These are phyloP conservation scores for Nakazawaea holstii DNA, from an alignment of 805 yeast genomes.

Conservation along the genomic window DNA sequence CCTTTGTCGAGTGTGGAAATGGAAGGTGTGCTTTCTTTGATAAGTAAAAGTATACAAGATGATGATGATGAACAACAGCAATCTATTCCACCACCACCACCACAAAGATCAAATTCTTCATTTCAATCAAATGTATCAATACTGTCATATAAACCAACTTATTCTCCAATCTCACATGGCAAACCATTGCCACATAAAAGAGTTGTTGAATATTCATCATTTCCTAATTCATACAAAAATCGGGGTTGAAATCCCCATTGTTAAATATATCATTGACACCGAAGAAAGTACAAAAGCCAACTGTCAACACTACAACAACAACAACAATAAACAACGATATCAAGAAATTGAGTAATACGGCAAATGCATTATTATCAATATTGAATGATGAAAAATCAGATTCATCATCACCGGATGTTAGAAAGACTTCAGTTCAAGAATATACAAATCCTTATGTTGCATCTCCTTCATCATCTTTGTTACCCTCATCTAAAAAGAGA, in stretches of 20 bases:
- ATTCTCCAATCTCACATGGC: constrained; percentile 12
- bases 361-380: constrained; percentile 18
- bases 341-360: constrained; percentile 21
- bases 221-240: constrained; percentile 22
- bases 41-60: constrained; percentile 33
- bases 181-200: constrained; percentile 20
- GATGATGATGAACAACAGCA: neutral
- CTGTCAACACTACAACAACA: constrained; percentile 10
- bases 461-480: constrained; percentile 9
- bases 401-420: neutral
- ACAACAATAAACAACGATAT: constrained; percentile 1
- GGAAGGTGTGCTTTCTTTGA: constrained; percentile 72
- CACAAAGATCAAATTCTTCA: constrained; percentile 12
- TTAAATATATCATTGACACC: constrained; percentile 15
- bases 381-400: constrained; percentile 12
- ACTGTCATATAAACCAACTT: constrained; percentile 20
- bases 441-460: constrained; percentile 10
- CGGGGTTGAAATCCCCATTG: constrained; percentile 25
- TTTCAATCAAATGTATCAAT: constrained; percentile 18
- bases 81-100: neutral
- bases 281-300: constrained; percentile 8
- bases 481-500: constrained; percentile 6
- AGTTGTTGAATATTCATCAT: constrained; percentile 21
- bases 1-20: constrained; percentile 71
- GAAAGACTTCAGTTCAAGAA: neutral